Percentiles rank a stretch among this genome's conserved stretches.
Conservation (phyloP, 106 monocot species). For the Platanthera zijinensis region DNA sequence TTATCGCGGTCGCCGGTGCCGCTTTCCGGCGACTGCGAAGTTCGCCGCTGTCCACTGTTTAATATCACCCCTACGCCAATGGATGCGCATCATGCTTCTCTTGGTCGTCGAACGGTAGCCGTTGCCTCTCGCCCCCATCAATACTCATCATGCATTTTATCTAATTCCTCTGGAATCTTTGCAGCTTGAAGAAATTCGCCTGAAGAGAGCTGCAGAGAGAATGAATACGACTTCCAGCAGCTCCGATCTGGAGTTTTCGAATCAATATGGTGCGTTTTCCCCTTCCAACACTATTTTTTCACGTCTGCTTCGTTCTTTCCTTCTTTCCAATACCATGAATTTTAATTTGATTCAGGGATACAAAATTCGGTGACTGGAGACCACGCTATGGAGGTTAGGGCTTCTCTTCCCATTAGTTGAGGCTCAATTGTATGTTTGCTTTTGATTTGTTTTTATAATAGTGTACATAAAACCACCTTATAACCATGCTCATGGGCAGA, state of each 20-base stretch:
- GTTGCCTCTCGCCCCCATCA: not conserved
- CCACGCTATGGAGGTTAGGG: constrained; percentile 31
- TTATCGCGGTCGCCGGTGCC: too few species aligned
- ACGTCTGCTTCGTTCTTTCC: not conserved
- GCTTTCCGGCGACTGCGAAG: not conserved
- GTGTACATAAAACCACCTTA: not conserved
- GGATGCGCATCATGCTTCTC: constrained; percentile 56
- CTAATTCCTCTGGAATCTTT: not conserved
- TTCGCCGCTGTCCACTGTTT: not conserved
- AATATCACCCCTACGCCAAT: constrained; percentile 11
- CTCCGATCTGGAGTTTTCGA: constrained; percentile 43
- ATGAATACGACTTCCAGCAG: constrained; percentile 39
- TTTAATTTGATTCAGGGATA: constrained; percentile 24
- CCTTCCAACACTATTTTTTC: not conserved
- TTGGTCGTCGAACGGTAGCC: constrained; percentile 57
- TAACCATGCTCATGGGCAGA: too few species aligned
- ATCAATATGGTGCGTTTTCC: constrained; percentile 21
- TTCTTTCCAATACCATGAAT: not conserved
- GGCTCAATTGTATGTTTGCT: not conserved
- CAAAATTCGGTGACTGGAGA: constrained; percentile 21
- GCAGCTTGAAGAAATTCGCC: constrained; percentile 79
- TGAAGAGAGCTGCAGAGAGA: constrained; percentile 78
- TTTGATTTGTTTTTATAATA: not conserved
- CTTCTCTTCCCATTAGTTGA: constrained; percentile 1
- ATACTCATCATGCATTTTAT: not conserved